Percentiles rank a stretch among this genome's conserved stretches.
Evolutionary conservation across 2,329 filamentous ascomycete species (phyloP).

Genomic region (Colletotrichum sp.): DNA sequence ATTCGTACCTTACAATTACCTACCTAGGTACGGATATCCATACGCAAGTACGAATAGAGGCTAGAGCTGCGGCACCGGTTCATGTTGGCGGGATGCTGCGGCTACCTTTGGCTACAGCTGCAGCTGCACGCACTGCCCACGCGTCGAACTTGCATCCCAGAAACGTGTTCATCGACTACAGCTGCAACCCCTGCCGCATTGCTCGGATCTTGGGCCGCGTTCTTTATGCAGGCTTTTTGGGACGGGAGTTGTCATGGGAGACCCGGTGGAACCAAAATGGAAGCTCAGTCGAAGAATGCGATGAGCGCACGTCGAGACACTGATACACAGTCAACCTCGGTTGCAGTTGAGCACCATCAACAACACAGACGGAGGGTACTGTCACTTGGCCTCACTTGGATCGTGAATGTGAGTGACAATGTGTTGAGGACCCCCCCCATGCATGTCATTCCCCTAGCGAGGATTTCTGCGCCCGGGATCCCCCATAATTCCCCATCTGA

Average conservation of each 20-base stretch:
- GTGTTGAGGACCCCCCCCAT: not conserved
- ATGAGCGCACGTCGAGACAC: not conserved
- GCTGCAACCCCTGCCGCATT: constrained; percentile 15
- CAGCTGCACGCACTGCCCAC: not conserved
- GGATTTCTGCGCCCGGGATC: not conserved
- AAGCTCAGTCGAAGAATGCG: constrained; percentile 4
- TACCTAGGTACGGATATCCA: too few species aligned
- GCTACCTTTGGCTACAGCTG: not conserved
- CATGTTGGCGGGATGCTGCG: not conserved
- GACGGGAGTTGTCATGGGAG: constrained; percentile 12
- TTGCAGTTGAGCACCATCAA: not conserved
- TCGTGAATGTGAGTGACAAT: not conserved
- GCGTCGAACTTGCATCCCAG: constrained; percentile 17
- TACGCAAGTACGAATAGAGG: not conserved
- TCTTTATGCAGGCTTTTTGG: not conserved
- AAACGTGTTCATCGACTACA: not conserved
- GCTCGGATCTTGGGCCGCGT: not conserved
- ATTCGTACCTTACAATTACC: not conserved
- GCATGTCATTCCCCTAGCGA: not conserved
- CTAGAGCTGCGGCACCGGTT: not conserved
- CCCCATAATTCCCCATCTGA: not conserved
- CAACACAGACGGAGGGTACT: not conserved
- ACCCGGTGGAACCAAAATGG: not conserved
- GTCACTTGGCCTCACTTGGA: not conserved
- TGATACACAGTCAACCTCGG: not conserved